Evolutionary conservation across 1,284 basidiomycete species (phyloP), one percentile per base, ranked within the genome.

Genomic region (Meira miltonrushii): DNA sequence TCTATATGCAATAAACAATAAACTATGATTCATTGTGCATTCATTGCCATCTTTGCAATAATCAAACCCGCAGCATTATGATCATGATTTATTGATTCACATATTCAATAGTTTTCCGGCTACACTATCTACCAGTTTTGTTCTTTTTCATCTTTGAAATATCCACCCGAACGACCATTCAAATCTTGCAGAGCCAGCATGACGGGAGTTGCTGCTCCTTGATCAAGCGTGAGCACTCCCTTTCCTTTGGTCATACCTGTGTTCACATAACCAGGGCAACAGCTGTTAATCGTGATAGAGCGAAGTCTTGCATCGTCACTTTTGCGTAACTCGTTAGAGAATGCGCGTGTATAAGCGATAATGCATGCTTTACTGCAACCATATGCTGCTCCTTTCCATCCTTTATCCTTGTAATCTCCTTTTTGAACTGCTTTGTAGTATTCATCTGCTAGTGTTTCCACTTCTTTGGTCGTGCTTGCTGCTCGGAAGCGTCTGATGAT

Each of bases 241-340:
- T 67, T 68, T 38, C 67, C 67, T 50, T 65, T 67, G 57, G 71
- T 65, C 66, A 75, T 72, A 39, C 68, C 66, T 6, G 72, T 74
- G 49, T 74, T 67, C 49, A 75, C 73, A 59, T 69, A 77, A 19
- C 74, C 72, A 8, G 75, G 74, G 51, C 75, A 77, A 62, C 69
- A 72, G 2, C 65, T 59, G 21, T 75, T 66, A 49, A 76, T 65
- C 8, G 28, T 33, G 28, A 33, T 33, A 4, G 28, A 33, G 8
- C 28, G 28, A 4, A 33, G 8, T 33, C 28, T 33, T 21, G 59
- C 1, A 68, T 62, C 2, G 58, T 60, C 53, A 62, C 56, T 39
- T 63, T 61, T 25, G 62, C 60, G 25, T 39, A 68, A 67, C 49
- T 71, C 59, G 21, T 62, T 57, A 9, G 71, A 68, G 15, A 72